Evolutionary conservation across 2,329 filamentous ascomycete species (phyloP).

Genomic region (Monosporascus sp.): DNA sequence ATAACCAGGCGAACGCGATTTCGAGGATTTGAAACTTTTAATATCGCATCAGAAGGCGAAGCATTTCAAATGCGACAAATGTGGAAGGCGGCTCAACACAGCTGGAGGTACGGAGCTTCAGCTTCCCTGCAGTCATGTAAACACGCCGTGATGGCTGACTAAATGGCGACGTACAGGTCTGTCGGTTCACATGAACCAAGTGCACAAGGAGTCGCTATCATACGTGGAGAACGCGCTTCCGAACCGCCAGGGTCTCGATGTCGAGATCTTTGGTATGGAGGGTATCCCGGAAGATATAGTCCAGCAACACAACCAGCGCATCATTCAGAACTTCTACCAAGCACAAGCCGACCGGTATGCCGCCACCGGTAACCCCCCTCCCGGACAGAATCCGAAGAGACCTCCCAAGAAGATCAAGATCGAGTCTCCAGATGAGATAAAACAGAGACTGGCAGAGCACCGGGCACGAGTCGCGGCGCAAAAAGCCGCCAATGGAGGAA

Average conservation of each 20-base stretch:
- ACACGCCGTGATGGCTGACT: slow-evolving; percentile 5
- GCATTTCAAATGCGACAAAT: slow-evolving; percentile 96
- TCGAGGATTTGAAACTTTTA: slow-evolving; percentile 93
- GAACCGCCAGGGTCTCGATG: slow-evolving; percentile 77
- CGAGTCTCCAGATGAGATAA: slow-evolving; percentile 71
- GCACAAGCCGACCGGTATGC: slow-evolving; percentile 77
- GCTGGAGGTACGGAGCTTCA: slow-evolving; percentile 67
- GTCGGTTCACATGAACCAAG: slow-evolving; percentile 95
- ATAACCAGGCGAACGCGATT: slow-evolving; percentile 74
- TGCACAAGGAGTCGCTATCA: slow-evolving; percentile 88
- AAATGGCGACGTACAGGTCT: slow-evolving; percentile 55
- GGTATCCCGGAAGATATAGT: slow-evolving; percentile 85
- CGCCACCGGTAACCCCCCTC: slow-evolving; percentile 76
- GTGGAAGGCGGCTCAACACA: slow-evolving; percentile 82
- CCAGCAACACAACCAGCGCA: slow-evolving; percentile 78
- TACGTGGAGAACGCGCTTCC: slow-evolving; percentile 89
- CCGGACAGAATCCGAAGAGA: slow-evolving; percentile 59
- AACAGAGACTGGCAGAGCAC: slow-evolving; percentile 73
- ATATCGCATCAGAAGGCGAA: slow-evolving; percentile 99
- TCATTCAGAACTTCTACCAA: slow-evolving; percentile 80
- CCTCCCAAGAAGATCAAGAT: slow-evolving; percentile 67
- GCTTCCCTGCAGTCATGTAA: slow-evolving; percentile 1
- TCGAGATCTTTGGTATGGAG: slow-evolving; percentile 98
- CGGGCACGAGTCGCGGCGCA: slow-evolving; percentile 63
- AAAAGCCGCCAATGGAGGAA: slow-evolving; percentile 52